phyloP scores from a whole-genome alignment of 139 green algal genomes.

The Tetraselmis chui region DNA sequence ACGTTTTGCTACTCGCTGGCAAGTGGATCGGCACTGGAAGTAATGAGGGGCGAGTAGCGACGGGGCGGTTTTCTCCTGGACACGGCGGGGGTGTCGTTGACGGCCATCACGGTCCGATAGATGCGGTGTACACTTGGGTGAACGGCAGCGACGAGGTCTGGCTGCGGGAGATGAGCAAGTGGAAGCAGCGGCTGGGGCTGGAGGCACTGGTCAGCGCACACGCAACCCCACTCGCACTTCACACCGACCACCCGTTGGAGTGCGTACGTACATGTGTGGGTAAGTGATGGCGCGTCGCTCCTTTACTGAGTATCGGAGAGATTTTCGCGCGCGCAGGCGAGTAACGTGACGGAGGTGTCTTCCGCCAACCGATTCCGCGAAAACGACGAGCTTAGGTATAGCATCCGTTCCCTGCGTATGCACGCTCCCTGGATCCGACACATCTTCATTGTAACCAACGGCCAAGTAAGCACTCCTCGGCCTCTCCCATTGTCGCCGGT shows the following conservation, averaged over 20 bases:
- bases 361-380: background rate
- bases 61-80: background rate
- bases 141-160: background rate
- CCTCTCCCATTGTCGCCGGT: background rate
- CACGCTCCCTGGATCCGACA: background rate
- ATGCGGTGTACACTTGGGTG: background rate
- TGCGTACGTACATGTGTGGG: too few relatives aligned
- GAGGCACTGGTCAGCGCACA: background rate
- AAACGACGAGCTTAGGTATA: background rate
- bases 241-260: too few relatives aligned
- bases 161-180: background rate
- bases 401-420: background rate
- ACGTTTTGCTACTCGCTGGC: background rate
- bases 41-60: background rate
- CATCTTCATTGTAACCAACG: background rate
- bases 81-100: background rate
- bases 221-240: too few relatives aligned
- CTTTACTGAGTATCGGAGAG: too few relatives aligned
- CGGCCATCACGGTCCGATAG: background rate
- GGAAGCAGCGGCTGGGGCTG: background rate
- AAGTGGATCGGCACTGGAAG: background rate
- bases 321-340: background rate
- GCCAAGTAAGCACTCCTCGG: background rate
- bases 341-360: background rate
- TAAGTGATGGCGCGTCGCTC: too few relatives aligned